Conservation (phyloP, 306 rosid species). For the Adenanthera pavonina region DNA sequence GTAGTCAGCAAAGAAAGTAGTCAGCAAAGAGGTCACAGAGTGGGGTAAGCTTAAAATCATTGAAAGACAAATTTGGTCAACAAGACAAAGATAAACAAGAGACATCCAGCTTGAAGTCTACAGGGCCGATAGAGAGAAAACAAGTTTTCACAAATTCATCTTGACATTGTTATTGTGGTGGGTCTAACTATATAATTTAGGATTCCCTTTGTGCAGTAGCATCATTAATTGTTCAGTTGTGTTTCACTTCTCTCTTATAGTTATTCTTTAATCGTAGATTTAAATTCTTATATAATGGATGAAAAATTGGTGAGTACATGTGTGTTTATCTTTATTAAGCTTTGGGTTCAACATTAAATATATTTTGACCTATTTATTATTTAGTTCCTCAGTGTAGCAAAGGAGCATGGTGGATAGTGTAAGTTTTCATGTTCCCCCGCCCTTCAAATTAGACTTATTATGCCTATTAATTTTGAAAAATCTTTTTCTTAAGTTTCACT, state of each 20-base stretch:
- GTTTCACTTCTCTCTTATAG: conserved; percentile 28
- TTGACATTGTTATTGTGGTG: conserved; percentile 23
- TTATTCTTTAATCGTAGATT: conserved; percentile 23
- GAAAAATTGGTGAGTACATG: too few species aligned
- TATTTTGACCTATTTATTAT: too few species aligned
- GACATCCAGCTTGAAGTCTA: conserved; percentile 55
- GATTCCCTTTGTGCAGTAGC: background rate
- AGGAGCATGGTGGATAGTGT: conserved; percentile 91
- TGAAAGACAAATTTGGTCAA: conserved; percentile 57
- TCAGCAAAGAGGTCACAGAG: conserved; percentile 60
- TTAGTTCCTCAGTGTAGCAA: conserved; percentile 60
- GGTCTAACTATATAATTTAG: conserved; percentile 14
- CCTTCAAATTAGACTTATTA: background rate
- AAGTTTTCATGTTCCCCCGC: conserved; percentile 27
- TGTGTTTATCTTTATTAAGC: too few species aligned
- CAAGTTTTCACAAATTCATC: conserved; percentile 49
- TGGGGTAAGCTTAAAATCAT: conserved; percentile 61
- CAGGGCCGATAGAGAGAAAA: conserved; percentile 61
- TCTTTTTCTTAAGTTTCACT: background rate
- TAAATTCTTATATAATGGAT: background rate
- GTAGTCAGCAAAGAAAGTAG: conserved; percentile 59
- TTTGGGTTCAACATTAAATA: too few species aligned
- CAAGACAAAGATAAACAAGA: conserved; percentile 54
- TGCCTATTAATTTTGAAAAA: conserved; percentile 1
- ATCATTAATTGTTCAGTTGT: conserved; percentile 1